Evolutionary conservation across 2,329 filamentous ascomycete species (phyloP), one percentile per base, ranked within the genome.

Genomic region (Hypoxylon sp.): DNA sequence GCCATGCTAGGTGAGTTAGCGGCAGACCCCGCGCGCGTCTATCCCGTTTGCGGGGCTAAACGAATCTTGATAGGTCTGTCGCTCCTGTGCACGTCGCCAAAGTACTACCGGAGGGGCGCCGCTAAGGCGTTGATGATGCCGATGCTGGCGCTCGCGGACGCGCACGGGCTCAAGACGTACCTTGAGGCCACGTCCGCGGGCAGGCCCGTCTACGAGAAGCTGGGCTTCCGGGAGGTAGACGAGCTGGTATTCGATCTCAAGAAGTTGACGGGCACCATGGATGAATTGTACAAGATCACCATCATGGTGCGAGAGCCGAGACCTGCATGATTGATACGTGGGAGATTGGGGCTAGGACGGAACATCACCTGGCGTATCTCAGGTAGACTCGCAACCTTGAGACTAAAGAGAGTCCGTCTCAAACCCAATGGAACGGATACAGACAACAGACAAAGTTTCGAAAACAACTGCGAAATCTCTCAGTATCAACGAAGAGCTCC

Each of bases 161-260:
- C 55, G 3, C 67, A 70, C 23, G 70, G 69, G 2, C 65, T 72
- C 42, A 70, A 63, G 50, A 62, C 65, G 1, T 77, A 75, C 53
- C 67, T 78, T 24, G 76, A 78, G 62, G 74, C 75, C n/a, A 76
- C 76, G 7, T 56, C 64, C 1, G 63, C 60, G 0, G 76, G 75
- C 2, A 69, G 68, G 47, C 70, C 70, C 9, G 20, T 79, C 11
- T 79, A 79, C 57, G 64, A 69, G 60, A 74, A 72, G 58, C 48
- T 75, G 4, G 75, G 76, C 8, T 79, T 75, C 51, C 67, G 64
- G 46, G 66, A 71, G 38, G 65, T 76, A 1, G 75, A 76, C 41
- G 50, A 66, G 21, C 50, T 76, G 10, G 53, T 57, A 6, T 66
- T 70, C 29, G 64, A 72, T 17, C 50, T 69, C 11, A 23, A 56